Percentiles rank a stretch among this genome's conserved stretches.
phyloP scores from a whole-genome alignment of 257 asterid genomes.

The Nyctanthes arbortristis region DNA sequence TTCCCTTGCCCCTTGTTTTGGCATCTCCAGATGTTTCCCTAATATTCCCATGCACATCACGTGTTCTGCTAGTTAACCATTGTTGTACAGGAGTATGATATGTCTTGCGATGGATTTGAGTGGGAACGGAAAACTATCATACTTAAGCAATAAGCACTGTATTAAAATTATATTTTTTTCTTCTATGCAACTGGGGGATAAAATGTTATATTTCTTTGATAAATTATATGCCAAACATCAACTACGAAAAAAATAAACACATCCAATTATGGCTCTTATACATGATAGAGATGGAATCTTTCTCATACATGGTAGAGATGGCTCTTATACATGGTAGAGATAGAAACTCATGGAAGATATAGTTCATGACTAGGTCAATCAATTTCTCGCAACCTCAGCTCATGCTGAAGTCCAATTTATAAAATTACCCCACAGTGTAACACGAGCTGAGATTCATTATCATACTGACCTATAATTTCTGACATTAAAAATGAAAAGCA shows the following conservation, averaged over 20 bases:
- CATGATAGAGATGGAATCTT: neutral
- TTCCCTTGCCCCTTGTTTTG: neutral
- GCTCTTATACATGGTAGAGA: neutral
- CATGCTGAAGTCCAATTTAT: neutral
- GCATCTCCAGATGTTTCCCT: constrained; percentile 1
- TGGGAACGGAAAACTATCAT: neutral
- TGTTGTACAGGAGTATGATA: neutral
- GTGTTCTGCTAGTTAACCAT: neutral
- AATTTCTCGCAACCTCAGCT: neutral
- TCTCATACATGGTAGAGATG: no score
- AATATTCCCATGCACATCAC: neutral
- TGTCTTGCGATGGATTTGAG: neutral
- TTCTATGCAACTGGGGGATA: neutral
- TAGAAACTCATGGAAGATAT: neutral
- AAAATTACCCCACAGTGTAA: neutral
- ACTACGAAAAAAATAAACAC: neutral
- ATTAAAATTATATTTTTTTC: neutral
- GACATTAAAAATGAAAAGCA: neutral
- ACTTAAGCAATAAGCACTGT: neutral
- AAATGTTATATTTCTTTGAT: neutral
- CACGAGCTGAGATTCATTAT: neutral
- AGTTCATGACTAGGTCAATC: neutral
- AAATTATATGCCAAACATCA: neutral
- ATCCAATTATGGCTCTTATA: neutral
- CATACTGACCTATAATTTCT: neutral